A percentile compares a stretch with the other conserved stretches of the same genome.
Conservation (phyloP, 192 early-diverging fungal species). For the Coemansia sp. region DNA sequence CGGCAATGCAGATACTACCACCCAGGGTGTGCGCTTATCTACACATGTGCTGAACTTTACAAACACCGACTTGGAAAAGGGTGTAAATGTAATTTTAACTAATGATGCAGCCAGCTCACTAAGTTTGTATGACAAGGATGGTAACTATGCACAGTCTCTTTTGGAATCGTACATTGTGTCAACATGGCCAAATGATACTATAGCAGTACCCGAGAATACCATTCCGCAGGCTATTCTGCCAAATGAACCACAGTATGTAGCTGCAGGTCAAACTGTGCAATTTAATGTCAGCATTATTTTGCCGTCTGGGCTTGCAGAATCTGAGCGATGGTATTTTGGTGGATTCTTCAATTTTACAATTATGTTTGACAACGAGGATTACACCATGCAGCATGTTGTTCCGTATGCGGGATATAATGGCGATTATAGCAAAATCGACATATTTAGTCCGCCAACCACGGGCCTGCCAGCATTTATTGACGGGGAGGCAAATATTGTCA, state of each 20-base stretch:
- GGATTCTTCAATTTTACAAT: constrained; percentile 6
- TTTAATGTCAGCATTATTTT: constrained; percentile 3
- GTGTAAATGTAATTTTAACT: constrained; percentile 2
- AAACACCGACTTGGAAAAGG: background rate
- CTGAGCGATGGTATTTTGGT: constrained; percentile 5
- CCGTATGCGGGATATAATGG: constrained; percentile 12
- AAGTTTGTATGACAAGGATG: constrained; percentile 1
- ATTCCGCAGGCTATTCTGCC: constrained; percentile 1
- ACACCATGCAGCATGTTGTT: background rate
- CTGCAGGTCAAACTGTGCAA: background rate
- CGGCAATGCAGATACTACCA: background rate
- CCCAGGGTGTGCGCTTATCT: background rate
- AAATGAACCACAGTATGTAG: background rate
- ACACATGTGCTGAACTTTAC: background rate
- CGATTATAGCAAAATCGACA: background rate
- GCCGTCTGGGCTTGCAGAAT: constrained; percentile 1
- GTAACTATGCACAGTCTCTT: constrained; percentile 3
- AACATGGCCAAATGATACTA: constrained; percentile 4
- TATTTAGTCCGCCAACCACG: background rate
- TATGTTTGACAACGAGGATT: background rate
- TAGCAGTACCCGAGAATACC: background rate
- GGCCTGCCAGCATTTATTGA: constrained; percentile 5
- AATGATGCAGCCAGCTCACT: constrained; percentile 1
- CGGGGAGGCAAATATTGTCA: background rate
- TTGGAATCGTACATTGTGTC: background rate